A percentile compares a stretch with the other conserved stretches of the same genome.
phyloP scores from a whole-genome alignment of 768 basidiomycete species.

The Lactarius evosmus region DNA sequence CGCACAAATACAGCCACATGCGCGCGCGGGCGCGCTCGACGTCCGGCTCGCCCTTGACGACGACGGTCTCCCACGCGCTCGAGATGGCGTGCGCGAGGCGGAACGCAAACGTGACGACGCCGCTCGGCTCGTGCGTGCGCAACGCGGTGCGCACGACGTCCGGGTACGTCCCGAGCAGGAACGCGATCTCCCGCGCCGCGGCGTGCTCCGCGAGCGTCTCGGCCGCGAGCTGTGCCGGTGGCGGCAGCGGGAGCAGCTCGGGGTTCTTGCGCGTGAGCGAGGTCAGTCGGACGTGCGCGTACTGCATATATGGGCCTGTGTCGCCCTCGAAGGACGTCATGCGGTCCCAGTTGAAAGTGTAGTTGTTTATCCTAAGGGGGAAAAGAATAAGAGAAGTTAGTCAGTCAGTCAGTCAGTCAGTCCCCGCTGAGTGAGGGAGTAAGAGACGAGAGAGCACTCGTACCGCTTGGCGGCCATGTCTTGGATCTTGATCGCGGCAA shows the following conservation, averaged over 20 bases:
- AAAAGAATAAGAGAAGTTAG: no score
- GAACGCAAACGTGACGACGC: slow-evolving; percentile 89
- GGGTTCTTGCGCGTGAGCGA: slow-evolving; percentile 93
- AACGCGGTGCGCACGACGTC: slow-evolving; percentile 86
- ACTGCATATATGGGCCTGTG: slow-evolving; percentile 94
- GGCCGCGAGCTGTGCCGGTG: slow-evolving; percentile 64
- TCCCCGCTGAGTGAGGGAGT: not conserved
- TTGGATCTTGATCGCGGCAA: slow-evolving; percentile 96
- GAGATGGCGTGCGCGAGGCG: slow-evolving; percentile 83
- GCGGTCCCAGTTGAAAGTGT: slow-evolving; percentile 90
- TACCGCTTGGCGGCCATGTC: slow-evolving; percentile 94
- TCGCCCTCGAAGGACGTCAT: slow-evolving; percentile 97
- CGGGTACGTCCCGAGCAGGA: slow-evolving; percentile 87
- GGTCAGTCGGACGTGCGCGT: slow-evolving; percentile 89
- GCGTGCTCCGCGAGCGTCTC: slow-evolving; percentile 60
- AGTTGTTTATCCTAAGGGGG: slow-evolving; percentile 80
- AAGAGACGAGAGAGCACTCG: not conserved
- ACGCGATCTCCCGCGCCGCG: slow-evolving; percentile 79
- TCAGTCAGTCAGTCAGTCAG: no score
- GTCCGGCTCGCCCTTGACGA: slow-evolving; percentile 81
- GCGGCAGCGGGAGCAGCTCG: slow-evolving; percentile 72
- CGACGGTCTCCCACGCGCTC: slow-evolving; percentile 87
- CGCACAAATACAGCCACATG: slow-evolving; percentile 85
- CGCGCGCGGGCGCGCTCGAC: slow-evolving; percentile 74
- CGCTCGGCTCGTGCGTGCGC: slow-evolving; percentile 83